Conservation (phyloP, 2,329 filamentous ascomycete species). For the Hypoxylon sp. region DNA sequence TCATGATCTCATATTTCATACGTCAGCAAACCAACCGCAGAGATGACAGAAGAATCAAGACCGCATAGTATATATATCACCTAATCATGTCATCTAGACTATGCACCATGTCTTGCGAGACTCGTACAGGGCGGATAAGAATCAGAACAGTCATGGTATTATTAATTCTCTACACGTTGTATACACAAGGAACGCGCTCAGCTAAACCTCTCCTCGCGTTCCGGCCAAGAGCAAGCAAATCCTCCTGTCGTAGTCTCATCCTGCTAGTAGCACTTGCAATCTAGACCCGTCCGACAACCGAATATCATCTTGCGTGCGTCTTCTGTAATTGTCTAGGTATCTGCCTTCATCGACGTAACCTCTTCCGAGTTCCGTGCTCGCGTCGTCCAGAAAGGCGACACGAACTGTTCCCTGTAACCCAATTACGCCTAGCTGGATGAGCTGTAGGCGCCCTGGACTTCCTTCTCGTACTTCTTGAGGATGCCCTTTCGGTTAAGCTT, state of each 20-base stretch:
- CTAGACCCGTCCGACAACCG: background rate
- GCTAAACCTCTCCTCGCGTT: background rate
- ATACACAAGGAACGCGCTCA: constrained; percentile 1
- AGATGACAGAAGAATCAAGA: too few species aligned
- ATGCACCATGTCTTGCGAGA: too few species aligned
- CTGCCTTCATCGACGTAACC: background rate
- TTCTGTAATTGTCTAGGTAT: background rate
- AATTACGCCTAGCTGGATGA: constrained; percentile 39
- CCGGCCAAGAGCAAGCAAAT: background rate
- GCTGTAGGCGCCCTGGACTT: constrained; percentile 68
- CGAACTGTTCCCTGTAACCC: background rate
- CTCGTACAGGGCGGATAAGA: too few species aligned
- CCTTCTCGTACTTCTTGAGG: constrained; percentile 65
- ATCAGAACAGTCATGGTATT: background rate
- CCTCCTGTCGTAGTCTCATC: background rate
- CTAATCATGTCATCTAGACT: too few species aligned
- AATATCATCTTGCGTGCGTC: background rate
- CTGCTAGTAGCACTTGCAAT: background rate
- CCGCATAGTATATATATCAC: too few species aligned
- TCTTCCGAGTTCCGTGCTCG: background rate
- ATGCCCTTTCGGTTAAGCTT: constrained; percentile 77
- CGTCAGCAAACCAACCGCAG: too few species aligned
- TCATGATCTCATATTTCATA: too few species aligned
- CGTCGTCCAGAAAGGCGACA: background rate
- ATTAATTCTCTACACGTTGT: background rate